Base-by-base conservation (phyloP, 1,139 yeast genomes). In the Hansenula lynferdii region DNA sequence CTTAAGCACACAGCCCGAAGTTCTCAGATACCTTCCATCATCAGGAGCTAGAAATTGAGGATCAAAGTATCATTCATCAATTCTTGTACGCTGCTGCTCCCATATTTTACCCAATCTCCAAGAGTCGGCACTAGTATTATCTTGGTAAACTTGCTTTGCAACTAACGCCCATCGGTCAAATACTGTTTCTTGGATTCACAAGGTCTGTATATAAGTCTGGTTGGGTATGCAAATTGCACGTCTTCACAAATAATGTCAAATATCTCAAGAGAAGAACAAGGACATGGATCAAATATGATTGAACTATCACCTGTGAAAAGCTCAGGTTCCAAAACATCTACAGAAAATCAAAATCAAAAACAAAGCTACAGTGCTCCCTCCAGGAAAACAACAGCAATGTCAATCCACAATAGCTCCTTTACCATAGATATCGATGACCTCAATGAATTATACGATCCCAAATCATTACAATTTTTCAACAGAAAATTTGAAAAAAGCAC, bases 361-460 rank as follows among this genome's bases (percentile, higher is more conserved):
- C n/a, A 31, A 9, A 12, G 12, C 35, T 12, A 38, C 47, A 6
- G 24, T 37, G 9, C 18, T 39, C 28, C 34, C 15, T 28, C 42
- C 5, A 35, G 38, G 32, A 17, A 9, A 16, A 23, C 14, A 12
- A 28, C 38, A 9, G 16, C 28, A 5, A 35, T 12, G 12, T 20
- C 32, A 7, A 11, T 28, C 9, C n/a, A 16, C 12, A 27, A 16
- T 16, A 15, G 16, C n/a, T 15, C 35, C n/a, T 48, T 41, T 28
- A 31, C 36, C 11, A 31, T 48, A 24, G 32, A 50, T 2, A 35
- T 51, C 3, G 57, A 56, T 25, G 57, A 58, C 35, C 53, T 61
- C 21, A 40, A 53, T 6, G 53, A 48, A 25, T 41, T 61, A 19
- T 64, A 63, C 38, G 67, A 62, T 43, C 66, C 66, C 6, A 63